Evolutionary conservation across 306 rosid species (phyloP).

Genomic region (Pyrus communis): DNA sequence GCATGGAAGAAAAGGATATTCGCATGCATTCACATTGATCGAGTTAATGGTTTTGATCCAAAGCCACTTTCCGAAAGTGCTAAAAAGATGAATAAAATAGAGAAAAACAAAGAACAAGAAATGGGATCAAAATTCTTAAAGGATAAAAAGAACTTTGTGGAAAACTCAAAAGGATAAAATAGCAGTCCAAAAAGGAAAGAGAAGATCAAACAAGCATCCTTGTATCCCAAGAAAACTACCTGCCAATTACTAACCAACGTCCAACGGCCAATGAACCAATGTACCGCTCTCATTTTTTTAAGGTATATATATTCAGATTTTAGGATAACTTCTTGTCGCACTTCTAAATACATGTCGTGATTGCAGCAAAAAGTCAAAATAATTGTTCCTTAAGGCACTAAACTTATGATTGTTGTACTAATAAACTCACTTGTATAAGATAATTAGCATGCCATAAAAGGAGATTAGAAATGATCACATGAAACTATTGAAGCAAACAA

Average conservation of each 20-base stretch:
- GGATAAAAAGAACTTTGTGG: conserved; percentile 25
- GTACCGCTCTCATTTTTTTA: neutral
- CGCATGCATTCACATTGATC: neutral
- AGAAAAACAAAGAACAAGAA: neutral
- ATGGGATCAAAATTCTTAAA: conserved; percentile 31
- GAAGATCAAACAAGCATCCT: conserved; percentile 29
- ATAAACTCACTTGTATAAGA: neutral
- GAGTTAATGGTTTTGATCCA: neutral
- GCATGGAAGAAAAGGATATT: conserved; percentile 50
- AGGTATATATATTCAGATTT: neutral
- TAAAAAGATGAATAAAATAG: neutral
- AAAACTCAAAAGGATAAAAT: conserved; percentile 18
- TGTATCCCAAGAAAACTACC: conserved; percentile 58
- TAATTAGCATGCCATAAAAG: neutral
- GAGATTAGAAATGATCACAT: neutral
- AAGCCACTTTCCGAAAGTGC: conserved; percentile 41
- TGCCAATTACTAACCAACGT: conserved; percentile 41
- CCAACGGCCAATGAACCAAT: conserved; percentile 3
- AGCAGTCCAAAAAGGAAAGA: conserved; percentile 36
- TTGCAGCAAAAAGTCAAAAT: neutral
- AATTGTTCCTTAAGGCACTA: neutral
- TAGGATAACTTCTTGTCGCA: neutral
- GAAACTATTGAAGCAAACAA: neutral
- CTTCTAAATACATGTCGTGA: neutral
- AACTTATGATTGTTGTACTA: neutral